Evolutionary conservation across 2,329 filamentous ascomycete genomes (phyloP).

Genomic region (Fusarium coffeatum): DNA sequence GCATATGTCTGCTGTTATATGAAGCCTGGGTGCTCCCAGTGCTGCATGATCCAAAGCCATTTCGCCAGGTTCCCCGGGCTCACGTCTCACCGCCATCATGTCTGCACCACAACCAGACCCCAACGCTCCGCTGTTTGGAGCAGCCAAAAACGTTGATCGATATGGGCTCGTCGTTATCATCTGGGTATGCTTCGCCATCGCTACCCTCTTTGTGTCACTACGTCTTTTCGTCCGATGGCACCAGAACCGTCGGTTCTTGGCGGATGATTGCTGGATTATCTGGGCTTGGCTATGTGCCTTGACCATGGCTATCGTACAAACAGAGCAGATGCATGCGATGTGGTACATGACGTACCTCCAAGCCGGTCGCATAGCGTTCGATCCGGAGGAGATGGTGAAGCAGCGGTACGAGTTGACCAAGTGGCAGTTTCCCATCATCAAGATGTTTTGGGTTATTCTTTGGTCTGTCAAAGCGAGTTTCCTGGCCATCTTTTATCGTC

Average conservation of each 20-base stretch:
- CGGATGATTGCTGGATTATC: slow-evolving; percentile 30
- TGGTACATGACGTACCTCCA: slow-evolving; percentile 26
- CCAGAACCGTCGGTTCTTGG: slow-evolving; percentile 15
- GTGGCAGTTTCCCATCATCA: slow-evolving; percentile 32
- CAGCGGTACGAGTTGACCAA: slow-evolving; percentile 1
- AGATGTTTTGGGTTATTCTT: slow-evolving; percentile 28
- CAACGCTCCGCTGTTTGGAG: slow-evolving; percentile 16
- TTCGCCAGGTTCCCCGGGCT: neutral
- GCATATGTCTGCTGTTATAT: slow-evolving; percentile 1
- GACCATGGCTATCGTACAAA: slow-evolving; percentile 29
- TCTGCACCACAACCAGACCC: slow-evolving; percentile 11
- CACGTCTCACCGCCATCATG: slow-evolving; percentile 4
- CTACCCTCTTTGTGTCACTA: slow-evolving; percentile 7
- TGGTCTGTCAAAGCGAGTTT: slow-evolving; percentile 35
- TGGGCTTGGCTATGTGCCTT: slow-evolving; percentile 22
- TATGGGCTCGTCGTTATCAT: slow-evolving; percentile 2
- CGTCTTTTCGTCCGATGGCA: slow-evolving; percentile 19
- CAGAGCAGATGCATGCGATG: slow-evolving; percentile 24
- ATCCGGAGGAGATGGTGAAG: neutral
- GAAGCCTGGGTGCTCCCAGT: neutral
- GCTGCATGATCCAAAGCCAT: neutral
- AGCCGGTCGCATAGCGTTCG: slow-evolving; percentile 4
- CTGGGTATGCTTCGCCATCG: slow-evolving; percentile 23
- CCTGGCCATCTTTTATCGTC: slow-evolving; percentile 14
- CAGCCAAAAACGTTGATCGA: slow-evolving; percentile 8